Base-by-base conservation (phyloP, 805 yeast genomes). In the Schizosaccharomyces osmophilus region DNA sequence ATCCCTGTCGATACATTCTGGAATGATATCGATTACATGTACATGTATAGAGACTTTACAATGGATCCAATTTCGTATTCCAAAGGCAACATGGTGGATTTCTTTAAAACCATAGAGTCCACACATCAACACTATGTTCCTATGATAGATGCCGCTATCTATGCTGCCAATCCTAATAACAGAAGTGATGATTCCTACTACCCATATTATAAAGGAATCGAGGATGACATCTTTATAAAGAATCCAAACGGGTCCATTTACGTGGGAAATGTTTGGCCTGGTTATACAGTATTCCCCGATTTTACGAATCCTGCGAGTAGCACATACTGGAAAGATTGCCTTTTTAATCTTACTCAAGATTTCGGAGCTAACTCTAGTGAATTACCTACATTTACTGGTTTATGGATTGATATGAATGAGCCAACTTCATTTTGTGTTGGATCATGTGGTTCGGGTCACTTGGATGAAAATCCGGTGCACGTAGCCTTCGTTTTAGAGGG, bases 1-100 rank as follows among this genome's bases (percentile, higher is more conserved):
- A 79, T 86, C 61, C 93, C 94, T 2, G 82, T 81, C 68, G 95
- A 86, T 69, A 78, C 84, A 15, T 81, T 86, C 58, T 86, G 95
- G 95, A 72, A 85, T 54, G 95, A 86, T 70, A 78, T 86, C 58
- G 95, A 86, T 67, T 86, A 86, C 67, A 79, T 94, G 1, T 86
- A 84, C 62, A 70, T 75, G 4, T 84, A 81, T 69, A 82, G 83
- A 71, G 86, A 83, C 68, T 86, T 86, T 69, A 85, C 93, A 0
- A 85, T 94, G 93, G 78, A 83, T 64, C 71, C 75, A 9, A 78
- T 78, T 51, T 68, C 76, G 1, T 86, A 85, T 68, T 83, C 86
- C 64, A 88, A 87, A 1, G 75, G 74, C 42, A 68, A 74, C 22
- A 77, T 86, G 82, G 69, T 83, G 67, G 65, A 69, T 2, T 76